Conservation (phyloP, 176 grass and related monocot genomes). For the Triticum turgidum region DNA sequence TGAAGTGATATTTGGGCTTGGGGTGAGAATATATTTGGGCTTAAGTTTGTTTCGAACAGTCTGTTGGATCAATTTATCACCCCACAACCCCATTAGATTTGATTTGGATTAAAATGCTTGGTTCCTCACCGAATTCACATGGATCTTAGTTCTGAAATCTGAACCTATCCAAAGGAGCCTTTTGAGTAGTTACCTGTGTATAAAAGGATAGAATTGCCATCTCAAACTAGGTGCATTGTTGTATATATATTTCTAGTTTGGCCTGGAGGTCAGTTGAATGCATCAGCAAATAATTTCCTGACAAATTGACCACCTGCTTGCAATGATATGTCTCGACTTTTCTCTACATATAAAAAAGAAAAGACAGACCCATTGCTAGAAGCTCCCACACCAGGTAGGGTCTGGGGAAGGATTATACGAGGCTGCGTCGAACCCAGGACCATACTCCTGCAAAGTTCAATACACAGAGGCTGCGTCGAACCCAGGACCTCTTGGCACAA, state of each 20-base stretch:
- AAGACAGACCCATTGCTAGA: too few species aligned
- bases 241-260: not conserved
- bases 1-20: not conserved
- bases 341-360: too few species aligned
- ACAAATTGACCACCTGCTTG: not conserved
- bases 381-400: too few species aligned
- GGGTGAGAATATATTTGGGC: not conserved
- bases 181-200: not conserved
- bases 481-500: too few species aligned
- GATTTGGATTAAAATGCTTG: not conserved
- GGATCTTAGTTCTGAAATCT: not conserved
- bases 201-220: not conserved
- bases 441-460: too few species aligned
- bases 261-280: not conserved
- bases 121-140: not conserved
- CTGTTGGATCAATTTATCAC: not conserved
- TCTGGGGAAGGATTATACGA: too few species aligned
- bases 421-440: too few species aligned
- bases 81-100: not conserved
- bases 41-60: not conserved
- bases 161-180: too few species aligned
- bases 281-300: not conserved
- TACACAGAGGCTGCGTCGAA: too few species aligned
- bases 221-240: not conserved
- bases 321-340: not conserved